Base-by-base conservation (phyloP, 495 filamentous ascomycete species). In the Penicillium chermesinum region DNA sequence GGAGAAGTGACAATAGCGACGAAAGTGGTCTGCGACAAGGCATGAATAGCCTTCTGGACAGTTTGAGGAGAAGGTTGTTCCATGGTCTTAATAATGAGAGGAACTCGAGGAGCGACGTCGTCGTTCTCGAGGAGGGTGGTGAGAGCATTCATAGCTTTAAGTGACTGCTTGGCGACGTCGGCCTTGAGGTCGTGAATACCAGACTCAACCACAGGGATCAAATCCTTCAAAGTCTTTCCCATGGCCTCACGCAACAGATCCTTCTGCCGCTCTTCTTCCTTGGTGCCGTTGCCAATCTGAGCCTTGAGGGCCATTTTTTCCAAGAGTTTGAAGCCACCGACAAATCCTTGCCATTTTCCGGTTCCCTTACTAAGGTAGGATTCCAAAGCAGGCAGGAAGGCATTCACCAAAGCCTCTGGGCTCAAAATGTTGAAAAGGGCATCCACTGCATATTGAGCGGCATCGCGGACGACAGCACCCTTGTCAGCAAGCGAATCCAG, bases 1-100 rank as follows among this genome's bases (percentile, higher is more conserved):
- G 93, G 93, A n/a, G 93, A 96, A 10, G 89, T 96, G 52, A 99
- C 94, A 49, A 91, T 81, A 44, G 93, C 89, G 37, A 99, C 91
- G 58, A 99, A 99, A 22, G 93, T 99, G n/a, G 93, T 99, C 69
- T 95, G 89, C 1, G 90, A 96, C 34, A 99, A 77, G 30, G 91
- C 93, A 55, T 96, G 93, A 53, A 99, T 99, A 34, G 93, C 91
- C 72, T 95, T 93, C 59, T 93, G 86, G 43, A 93, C 76, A 13
- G 84, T 85, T 59, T 94, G 82, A n/a, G 86, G 78, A 6, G 88
- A 94, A 2, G 94, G 93, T 45, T 96, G 83, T 59, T 96, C 87
- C 85, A 99, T 96, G 33, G 89, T 88, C 63, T 91, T 87, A 66
- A 99, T 85, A 35, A 99, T 77, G 6, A 95, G 82, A 4, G 93